Evolutionary conservation across 352 stramenopile genomes (phyloP), one percentile per base, ranked within the genome.

Genomic region (Halophytophthora polymorphica): DNA sequence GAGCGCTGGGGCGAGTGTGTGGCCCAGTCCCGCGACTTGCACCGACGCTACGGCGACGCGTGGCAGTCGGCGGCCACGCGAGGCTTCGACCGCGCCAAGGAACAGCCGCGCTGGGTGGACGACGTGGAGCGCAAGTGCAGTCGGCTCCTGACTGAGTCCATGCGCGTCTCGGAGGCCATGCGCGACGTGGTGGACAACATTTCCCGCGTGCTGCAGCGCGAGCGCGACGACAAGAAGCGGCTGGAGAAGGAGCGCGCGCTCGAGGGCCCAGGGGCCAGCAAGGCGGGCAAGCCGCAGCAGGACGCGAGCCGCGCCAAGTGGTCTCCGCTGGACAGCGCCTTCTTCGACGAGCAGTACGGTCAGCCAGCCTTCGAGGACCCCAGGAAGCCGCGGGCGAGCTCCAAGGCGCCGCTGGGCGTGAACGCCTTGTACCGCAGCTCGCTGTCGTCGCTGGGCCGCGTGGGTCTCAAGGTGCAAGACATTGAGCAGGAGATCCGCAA

Each of bases 401-500:
- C 1, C 56, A 63, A 39, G 51, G 34, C 36, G 38, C 61, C 29
- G 10, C 53, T 48, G 21, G 58, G 34, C 29, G 50, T 66, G n/a
- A 75, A 67, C 25, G 52, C 50, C 2, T 52, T 83, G 25, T 80
- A 83, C 28, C 53, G 48, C 36, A 71, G 59, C 56, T 87, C 80
- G 3, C 45, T 90, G 13, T 67, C 69, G 2, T 83, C 75, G 2
- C 61, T 90, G 34, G 61, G 72, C 14, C 79, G 79, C 13, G 69
- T 90, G 29, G 66, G 75, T 25, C 58, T 80, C 4, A 79, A 89
- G 47, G 55, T 91, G 31, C 77, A 88, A 55, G 71, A 68, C n/a
- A 77, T 91, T 39, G 77, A 88, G 53, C 79, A 71, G 45, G 79
- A 85, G 49, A 84, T 91, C 37, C 58, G 55, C 11, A 68, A 52